Evolutionary conservation across 73 alveolate genomes (phyloP).

Genomic region (Stentor coeruleus): DNA sequence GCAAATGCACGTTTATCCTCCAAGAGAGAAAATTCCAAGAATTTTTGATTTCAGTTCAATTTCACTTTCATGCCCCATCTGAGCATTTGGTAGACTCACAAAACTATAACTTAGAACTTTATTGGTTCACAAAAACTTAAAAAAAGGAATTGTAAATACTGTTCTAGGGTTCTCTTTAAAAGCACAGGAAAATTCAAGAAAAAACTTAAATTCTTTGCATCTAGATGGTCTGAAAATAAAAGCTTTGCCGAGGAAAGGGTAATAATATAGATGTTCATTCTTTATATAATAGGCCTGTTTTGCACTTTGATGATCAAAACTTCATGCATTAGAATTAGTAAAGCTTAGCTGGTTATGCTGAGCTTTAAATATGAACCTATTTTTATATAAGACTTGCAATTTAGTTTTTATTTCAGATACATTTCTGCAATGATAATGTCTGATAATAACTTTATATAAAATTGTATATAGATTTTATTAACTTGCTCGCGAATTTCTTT

Average conservation of each 20-base stretch:
- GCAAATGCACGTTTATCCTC: neutral
- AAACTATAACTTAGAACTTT: slow-evolving; percentile 76
- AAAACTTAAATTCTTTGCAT: slow-evolving; percentile 39
- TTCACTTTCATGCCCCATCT: slow-evolving; percentile 87
- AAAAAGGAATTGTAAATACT: slow-evolving; percentile 31
- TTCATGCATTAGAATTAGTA: too few relatives aligned
- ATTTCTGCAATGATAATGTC: too few relatives aligned
- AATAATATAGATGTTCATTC: slow-evolving; percentile 55
- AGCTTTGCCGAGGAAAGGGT: slow-evolving; percentile 52
- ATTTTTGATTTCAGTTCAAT: slow-evolving; percentile 35
- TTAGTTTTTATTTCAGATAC: too few relatives aligned
- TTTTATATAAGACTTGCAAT: too few relatives aligned
- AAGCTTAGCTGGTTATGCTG: too few relatives aligned
- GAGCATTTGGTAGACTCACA: slow-evolving; percentile 78
- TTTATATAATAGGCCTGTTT: slow-evolving; percentile 38
- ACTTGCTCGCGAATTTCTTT: too few relatives aligned
- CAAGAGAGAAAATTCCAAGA: slow-evolving; percentile 3
- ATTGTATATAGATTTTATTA: too few relatives aligned
- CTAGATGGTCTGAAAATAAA: slow-evolving; percentile 34
- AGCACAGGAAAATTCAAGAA: slow-evolving; percentile 28
- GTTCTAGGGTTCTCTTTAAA: slow-evolving; percentile 54
- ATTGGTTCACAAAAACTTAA: slow-evolving; percentile 56
- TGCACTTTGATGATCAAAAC: slow-evolving; percentile 4
- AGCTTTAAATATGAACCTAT: too few relatives aligned
- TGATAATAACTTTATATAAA: too few relatives aligned